phyloP scores from a whole-genome alignment of 371 early-diverging fungal species.

The Parasitella parasitica region DNA sequence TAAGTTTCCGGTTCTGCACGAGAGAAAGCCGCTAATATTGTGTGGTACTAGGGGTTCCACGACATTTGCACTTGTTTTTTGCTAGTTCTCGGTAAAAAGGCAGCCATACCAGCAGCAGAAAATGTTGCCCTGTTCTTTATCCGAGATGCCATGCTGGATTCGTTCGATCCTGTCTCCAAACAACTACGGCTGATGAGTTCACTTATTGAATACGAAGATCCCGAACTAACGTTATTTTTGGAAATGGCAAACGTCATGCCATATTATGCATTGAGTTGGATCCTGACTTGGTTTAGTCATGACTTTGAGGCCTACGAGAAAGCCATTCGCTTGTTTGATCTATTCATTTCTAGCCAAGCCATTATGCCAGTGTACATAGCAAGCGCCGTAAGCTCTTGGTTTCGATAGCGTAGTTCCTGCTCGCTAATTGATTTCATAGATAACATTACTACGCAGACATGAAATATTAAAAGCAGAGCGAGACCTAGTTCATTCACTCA shows the following conservation, averaged over 20 bases:
- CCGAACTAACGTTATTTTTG: slow-evolving; percentile 31
- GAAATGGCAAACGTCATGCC: slow-evolving; percentile 62
- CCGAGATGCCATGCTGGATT: slow-evolving; percentile 53
- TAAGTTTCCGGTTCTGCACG: background rate
- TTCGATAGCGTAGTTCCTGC: background rate
- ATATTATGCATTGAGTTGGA: slow-evolving; percentile 83
- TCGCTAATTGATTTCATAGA: slow-evolving; percentile 19
- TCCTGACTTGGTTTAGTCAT: slow-evolving; percentile 88
- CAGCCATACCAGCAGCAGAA: slow-evolving; percentile 53
- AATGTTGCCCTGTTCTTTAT: slow-evolving; percentile 51
- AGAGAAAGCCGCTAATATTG: background rate
- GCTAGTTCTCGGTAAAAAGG: slow-evolving; percentile 51
- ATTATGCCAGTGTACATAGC: slow-evolving; percentile 76
- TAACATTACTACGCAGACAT: slow-evolving; percentile 51
- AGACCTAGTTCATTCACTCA: slow-evolving; percentile 59
- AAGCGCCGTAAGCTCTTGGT: slow-evolving; percentile 48
- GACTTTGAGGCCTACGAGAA: slow-evolving; percentile 63
- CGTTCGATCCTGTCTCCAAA: slow-evolving; percentile 50
- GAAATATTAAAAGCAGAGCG: slow-evolving; percentile 57
- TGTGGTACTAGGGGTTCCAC: slow-evolving; percentile 54
- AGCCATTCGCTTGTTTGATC: slow-evolving; percentile 73
- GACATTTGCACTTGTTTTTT: slow-evolving; percentile 55
- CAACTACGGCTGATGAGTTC: slow-evolving; percentile 49
- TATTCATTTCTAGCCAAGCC: slow-evolving; percentile 73
- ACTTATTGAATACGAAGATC: slow-evolving; percentile 48